Percentiles rank a stretch among this genome's conserved stretches.
These are phyloP conservation scores for Botrytis pseudocinerea DNA, from an alignment of 2,329 filamentous ascomycete genomes.

Conservation along the genomic window DNA sequence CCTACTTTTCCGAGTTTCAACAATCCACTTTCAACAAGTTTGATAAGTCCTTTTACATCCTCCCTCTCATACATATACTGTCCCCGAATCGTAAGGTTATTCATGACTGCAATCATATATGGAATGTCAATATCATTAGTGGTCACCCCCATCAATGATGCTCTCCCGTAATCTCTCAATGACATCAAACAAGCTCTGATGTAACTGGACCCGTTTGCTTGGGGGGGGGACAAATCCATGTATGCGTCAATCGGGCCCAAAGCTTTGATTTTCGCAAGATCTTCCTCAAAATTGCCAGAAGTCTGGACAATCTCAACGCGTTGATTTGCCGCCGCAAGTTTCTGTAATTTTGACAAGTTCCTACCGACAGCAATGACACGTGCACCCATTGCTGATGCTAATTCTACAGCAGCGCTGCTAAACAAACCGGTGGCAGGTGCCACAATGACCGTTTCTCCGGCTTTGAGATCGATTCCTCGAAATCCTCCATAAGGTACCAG, in stretches of 20 bases:
- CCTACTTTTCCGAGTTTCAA: constrained; percentile 23
- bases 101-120: constrained; percentile 37
- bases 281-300: constrained; percentile 43
- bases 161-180: constrained; percentile 39
- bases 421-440: constrained; percentile 50
- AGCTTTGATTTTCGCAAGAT: constrained; percentile 30
- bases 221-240: constrained; percentile 49
- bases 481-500: constrained; percentile 51
- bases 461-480: constrained; percentile 44
- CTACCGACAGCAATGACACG: constrained; percentile 52
- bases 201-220: constrained; percentile 45
- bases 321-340: constrained; percentile 38
- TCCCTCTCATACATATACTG: constrained; percentile 50
- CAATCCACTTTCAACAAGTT: constrained; percentile 43
- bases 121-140: constrained; percentile 38
- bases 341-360: constrained; percentile 43
- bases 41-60: constrained; percentile 45
- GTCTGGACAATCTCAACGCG: constrained; percentile 46
- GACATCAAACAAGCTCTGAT: constrained; percentile 42
- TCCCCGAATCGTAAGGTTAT: constrained; percentile 44
- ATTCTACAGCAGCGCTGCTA: constrained; percentile 46
- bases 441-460: constrained; percentile 50
- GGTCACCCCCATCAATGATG: constrained; percentile 41
- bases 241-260: constrained; percentile 45
- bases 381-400: constrained; percentile 51